Percentiles rank a stretch among this genome's conserved stretches.
phyloP scores from a whole-genome alignment of 306 rosid species.

The Canavalia gladiata region DNA sequence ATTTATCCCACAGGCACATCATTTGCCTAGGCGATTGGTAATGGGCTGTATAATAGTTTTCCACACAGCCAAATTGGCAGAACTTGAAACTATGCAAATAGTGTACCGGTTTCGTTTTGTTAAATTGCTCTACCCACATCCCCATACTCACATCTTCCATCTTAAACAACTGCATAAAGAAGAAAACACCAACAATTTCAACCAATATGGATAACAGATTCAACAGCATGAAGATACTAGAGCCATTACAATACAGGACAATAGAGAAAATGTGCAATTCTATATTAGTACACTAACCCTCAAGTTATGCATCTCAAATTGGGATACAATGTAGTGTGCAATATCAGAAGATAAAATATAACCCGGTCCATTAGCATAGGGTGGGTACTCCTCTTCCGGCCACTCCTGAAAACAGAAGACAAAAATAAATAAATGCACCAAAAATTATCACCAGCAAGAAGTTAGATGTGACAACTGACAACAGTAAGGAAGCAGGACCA shows the following conservation, averaged over 20 bases:
- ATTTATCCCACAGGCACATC: slow-evolving; percentile 82
- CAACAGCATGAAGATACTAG: background rate
- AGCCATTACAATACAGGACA: background rate
- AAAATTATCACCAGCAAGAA: background rate
- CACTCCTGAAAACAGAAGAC: slow-evolving; percentile 75
- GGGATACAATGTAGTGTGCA: slow-evolving; percentile 64
- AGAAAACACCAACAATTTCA: slow-evolving; percentile 24
- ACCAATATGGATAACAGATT: background rate
- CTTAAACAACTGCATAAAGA: slow-evolving; percentile 76
- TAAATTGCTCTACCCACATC: slow-evolving; percentile 90
- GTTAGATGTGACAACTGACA: slow-evolving; percentile 36
- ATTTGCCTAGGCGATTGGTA: slow-evolving; percentile 95
- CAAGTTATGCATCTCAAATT: slow-evolving; percentile 70
- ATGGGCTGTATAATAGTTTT: slow-evolving; percentile 82
- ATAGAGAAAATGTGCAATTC: background rate
- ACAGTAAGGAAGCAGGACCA: background rate
- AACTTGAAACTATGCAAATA: slow-evolving; percentile 76
- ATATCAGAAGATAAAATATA: slow-evolving; percentile 82
- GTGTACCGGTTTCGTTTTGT: slow-evolving; percentile 66
- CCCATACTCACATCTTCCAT: slow-evolving; percentile 99
- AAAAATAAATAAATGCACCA: slow-evolving; percentile 21
- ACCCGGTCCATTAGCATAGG: slow-evolving; percentile 96
- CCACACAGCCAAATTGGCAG: slow-evolving; percentile 92
- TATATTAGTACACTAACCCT: slow-evolving; percentile 61
- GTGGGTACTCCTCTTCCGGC: slow-evolving; percentile 89